Evolutionary conservation across 192 early-diverging fungal species (phyloP), one percentile per base, ranked within the genome.

Genomic region (Linnemannia exigua): DNA sequence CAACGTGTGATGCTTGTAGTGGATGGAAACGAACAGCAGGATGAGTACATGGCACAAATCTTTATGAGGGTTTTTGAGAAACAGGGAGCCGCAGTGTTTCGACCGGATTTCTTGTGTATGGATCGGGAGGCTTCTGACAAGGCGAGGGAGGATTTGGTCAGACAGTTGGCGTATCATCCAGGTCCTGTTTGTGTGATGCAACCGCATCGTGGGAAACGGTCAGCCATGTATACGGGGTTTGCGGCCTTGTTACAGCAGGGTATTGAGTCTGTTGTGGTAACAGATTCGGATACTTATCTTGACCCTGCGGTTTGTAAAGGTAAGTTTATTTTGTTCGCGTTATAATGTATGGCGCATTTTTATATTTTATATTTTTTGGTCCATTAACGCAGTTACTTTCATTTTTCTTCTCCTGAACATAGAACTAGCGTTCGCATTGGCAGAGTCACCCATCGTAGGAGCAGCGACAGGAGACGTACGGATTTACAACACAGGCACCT

Each of bases 251-350:
- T 90, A 38, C 76, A 88, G 48, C 74, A 82, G 25, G 89, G 81
- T 0, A 87, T 87, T 51, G 90, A 94, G 41, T 84, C 89, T 50
- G 90, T 94, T 4, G 87, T 94, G 15, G 87, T 90, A 0, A 94
- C 93, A 0, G 93, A 93, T 70, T 93, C 92, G 6, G 93, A 94
- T 67, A 94, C 93, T 2, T 88, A 88, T 44, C 88, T 94, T 63
- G 89, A 94, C 38, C 82, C 90, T 2, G 72, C 87, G 31, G 90
- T 80, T 9, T 86, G 83, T 61, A 75, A 38, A 80, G 83, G 83
- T 86, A 71, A 9, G 0, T 28, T 48, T 11, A 5, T 38, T 17
- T 25, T 31, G 41, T 28, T 52, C 12, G 41, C 0, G 8, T 50
- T 72, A 50, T 72, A 3, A 44, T 44, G 44, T 58, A 37, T 50